Base-by-base conservation (phyloP, 305 asterid species). In the Fraxinus baroniana region DNA sequence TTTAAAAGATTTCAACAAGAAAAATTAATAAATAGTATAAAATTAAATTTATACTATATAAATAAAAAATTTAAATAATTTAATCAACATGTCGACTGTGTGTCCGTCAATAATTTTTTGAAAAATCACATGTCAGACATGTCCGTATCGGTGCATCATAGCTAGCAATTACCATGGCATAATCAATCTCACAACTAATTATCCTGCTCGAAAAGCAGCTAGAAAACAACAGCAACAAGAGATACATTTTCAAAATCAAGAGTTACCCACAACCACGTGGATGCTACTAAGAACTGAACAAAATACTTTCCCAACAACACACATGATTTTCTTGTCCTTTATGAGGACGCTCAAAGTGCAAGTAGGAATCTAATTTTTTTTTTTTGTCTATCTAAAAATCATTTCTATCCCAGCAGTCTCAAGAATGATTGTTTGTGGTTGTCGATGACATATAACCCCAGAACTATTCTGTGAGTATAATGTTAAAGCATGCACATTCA, bases 221-320 rank as follows among this genome's bases (percentile, higher is more conserved):
- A 55, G 70, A 78, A 52, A 44, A 28, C 78, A 15, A 32, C 7
- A 75, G 46, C 33, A 82, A 32, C 33, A 30, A 30, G 28, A 82
- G 24, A 78, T 62, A 18, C 49, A 81, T 24, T 64, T 5, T 44
- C 7, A 26, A 49, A 77, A 15, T 5, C 32, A 60, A 30, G 32
- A 33, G 28, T 80, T 28, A 32, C 36, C 30, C 28, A 28, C 7
- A 8, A 39, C 26, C 22, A 62, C 33, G 30, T 71, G 10, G 22
- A 39, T 35, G 71, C 46, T n/a, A 55, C 46, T 76, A 80, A 41
- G 75, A n/a, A 70, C 37, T 62, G 76, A 60, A 74, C 74, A 83
- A 66, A 81, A 76, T 70, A 35, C 39, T 72, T 76, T 22, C 39
- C 12, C 4, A 32, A 9, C 22, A 73, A 71, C 18, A 52, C 37